Conservation (phyloP, 2,329 filamentous ascomycete genomes). For the Tricladium varicosporioides region DNA sequence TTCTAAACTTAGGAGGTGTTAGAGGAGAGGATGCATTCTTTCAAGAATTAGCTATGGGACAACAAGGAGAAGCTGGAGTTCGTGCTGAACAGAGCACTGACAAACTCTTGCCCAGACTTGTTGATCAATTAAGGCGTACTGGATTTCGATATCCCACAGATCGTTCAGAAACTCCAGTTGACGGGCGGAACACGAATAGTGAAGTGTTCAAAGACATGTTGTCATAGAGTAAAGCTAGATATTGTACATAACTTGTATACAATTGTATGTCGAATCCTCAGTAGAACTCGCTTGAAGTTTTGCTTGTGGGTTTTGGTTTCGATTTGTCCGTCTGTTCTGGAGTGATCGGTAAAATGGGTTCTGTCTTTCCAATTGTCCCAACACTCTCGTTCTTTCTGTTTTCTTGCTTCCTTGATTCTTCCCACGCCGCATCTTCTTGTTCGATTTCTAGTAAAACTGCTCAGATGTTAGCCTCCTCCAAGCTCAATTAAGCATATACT, state of each 20-base stretch:
- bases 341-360: neutral
- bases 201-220: slow-evolving; percentile 58
- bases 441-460: slow-evolving; percentile 66
- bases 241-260: slow-evolving; percentile 22
- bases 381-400: slow-evolving; percentile 21
- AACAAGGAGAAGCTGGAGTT: slow-evolving; percentile 51
- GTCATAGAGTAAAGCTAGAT: slow-evolving; percentile 40
- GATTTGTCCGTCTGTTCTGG: slow-evolving; percentile 10
- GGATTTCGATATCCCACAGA: slow-evolving; percentile 27
- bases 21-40: slow-evolving; percentile 77
- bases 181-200: slow-evolving; percentile 28
- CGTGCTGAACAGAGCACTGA: slow-evolving; percentile 59
- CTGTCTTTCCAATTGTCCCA: slow-evolving; percentile 1
- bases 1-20: slow-evolving; percentile 84
- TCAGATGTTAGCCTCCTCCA: neutral
- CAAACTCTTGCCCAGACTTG: slow-evolving; percentile 54
- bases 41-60: slow-evolving; percentile 48
- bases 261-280: slow-evolving; percentile 18
- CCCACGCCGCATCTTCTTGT: slow-evolving; percentile 53
- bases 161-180: slow-evolving; percentile 28
- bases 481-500: slow-evolving; percentile 20
- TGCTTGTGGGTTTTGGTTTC: slow-evolving; percentile 17
- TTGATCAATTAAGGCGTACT: slow-evolving; percentile 44
- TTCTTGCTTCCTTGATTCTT: slow-evolving; percentile 26
- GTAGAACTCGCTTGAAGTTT: slow-evolving; percentile 33